These are phyloP conservation scores for Blepharisma japonicum DNA, from an alignment of 73 alveolate genomes.

Conservation along the genomic window DNA sequence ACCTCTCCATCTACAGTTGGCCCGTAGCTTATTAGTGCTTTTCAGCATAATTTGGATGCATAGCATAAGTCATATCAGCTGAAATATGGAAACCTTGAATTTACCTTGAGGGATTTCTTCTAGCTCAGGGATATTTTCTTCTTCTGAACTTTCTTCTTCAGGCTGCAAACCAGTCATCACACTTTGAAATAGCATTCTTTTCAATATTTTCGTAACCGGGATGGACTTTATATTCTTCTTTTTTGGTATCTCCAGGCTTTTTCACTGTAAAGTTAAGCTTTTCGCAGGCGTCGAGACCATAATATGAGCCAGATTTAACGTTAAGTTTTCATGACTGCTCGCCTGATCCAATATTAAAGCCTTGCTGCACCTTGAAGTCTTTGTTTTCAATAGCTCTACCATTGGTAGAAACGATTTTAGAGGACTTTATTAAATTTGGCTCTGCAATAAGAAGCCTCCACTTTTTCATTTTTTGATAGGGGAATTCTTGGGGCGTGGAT, in stretches of 20 bases:
- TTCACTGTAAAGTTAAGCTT: not conserved
- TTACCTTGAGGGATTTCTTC: no score
- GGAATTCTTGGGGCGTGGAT: conserved; percentile 61
- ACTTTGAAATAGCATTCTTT: not conserved
- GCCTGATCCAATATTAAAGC: not conserved
- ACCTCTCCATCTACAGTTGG: no score
- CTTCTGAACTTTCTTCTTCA: not conserved
- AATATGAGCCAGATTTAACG: conserved; percentile 7
- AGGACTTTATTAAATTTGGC: not conserved
- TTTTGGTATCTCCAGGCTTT: not conserved
- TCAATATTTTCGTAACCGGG: conserved; percentile 16
- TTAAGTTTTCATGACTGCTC: not conserved
- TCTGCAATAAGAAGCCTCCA: conserved; percentile 23
- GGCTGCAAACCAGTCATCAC: conserved; percentile 17
- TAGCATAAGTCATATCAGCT: no score
- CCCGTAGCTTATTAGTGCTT: no score
- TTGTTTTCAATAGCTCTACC: not conserved
- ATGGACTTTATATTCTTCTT: not conserved
- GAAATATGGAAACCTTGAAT: no score
- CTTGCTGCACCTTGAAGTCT: conserved; percentile 1
- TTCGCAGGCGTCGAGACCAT: not conserved
- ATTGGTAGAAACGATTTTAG: not conserved
- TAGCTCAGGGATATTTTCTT: conserved; percentile 21
- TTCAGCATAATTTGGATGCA: no score
- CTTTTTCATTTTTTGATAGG: conserved; percentile 42